A percentile compares a stretch with the other conserved stretches of the same genome.
These are phyloP conservation scores for Cystobasidium tubakii DNA, from an alignment of 768 basidiomycete genomes.

Conservation along the genomic window DNA sequence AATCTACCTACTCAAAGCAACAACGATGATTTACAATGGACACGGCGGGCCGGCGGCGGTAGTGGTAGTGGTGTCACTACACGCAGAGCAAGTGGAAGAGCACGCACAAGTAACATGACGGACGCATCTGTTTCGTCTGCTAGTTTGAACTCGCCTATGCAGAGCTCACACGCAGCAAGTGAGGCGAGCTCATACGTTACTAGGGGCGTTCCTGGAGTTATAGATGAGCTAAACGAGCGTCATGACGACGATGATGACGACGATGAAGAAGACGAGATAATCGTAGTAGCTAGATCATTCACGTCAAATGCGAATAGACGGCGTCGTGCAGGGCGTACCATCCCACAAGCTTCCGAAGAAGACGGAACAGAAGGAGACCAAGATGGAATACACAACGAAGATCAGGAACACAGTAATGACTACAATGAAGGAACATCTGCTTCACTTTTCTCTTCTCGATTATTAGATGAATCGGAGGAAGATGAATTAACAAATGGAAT, in stretches of 20 bases:
- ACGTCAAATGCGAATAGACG: not conserved
- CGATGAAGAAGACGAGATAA: not conserved
- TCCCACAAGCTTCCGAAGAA: not conserved
- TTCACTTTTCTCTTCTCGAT: not conserved
- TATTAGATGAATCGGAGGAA: slow-evolving; percentile 14
- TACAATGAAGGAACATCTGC: not conserved
- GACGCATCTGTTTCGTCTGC: not conserved
- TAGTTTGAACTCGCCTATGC: not conserved
- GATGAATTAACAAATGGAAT: slow-evolving; percentile 1
- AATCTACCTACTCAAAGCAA: not conserved
- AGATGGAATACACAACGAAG: too few relatives aligned
- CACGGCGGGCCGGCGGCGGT: not conserved
- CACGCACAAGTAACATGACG: not conserved
- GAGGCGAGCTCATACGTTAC: not conserved
- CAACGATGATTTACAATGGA: not conserved
- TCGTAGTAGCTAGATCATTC: not conserved
- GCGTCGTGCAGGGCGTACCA: too few relatives aligned
- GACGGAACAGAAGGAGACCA: not conserved
- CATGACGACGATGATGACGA: not conserved
- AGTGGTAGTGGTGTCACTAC: not conserved
- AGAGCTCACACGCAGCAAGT: not conserved
- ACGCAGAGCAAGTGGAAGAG: not conserved
- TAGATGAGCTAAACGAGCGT: not conserved
- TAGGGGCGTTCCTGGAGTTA: not conserved
- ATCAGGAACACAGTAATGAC: not conserved